Evolutionary conservation across 1,284 basidiomycete species (phyloP).

Genomic region (Spongiforma sp.): DNA sequence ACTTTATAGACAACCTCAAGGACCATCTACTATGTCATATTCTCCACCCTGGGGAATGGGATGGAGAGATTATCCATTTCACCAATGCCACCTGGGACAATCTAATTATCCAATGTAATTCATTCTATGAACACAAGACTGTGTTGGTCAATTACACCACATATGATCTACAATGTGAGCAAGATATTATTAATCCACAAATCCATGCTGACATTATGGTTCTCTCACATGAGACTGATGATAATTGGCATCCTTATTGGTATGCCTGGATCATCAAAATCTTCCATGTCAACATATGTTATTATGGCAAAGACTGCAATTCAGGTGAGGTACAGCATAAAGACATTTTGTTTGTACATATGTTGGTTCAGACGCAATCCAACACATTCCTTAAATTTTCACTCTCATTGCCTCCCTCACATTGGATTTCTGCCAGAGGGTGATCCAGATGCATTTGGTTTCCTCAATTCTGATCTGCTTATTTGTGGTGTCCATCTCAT

Average conservation of each 20-base stretch:
- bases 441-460: neutral
- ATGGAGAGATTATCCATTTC: neutral
- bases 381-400: neutral
- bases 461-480: constrained; percentile 2
- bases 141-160: constrained; percentile 6
- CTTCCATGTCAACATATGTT: neutral
- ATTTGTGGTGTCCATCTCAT: neutral
- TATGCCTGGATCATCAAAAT: neutral
- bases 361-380: constrained; percentile 2
- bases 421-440: constrained; percentile 4
- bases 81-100: neutral
- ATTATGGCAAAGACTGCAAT: neutral
- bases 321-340: neutral
- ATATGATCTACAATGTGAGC: neutral
- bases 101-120: neutral
- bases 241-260: constrained; percentile 7
- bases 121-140: neutral
- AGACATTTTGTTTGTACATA: neutral
- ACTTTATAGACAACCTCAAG: constrained; percentile 2
- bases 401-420: neutral
- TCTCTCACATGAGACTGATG: neutral
- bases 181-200: neutral
- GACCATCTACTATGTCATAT: neutral
- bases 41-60: neutral
- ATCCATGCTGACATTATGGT: constrained; percentile 6